A percentile compares a stretch with the other conserved stretches of the same genome.
Conservation (phyloP, 2,329 filamentous ascomycete species). For the Curvularia eragrostidis region DNA sequence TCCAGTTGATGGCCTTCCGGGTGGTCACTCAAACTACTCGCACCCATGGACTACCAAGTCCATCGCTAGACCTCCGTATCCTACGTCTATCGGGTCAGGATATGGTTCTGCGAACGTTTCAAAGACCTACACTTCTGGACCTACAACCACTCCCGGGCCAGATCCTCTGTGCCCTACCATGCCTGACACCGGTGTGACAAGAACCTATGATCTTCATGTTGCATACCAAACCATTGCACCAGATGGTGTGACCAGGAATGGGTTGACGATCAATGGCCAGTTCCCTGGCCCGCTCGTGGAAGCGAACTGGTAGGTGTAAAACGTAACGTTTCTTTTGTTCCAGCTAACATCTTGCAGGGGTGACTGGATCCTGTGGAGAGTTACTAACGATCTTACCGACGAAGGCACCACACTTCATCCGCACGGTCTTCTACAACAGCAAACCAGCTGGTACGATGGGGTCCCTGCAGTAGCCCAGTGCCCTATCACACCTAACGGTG, state of each 20-base stretch:
- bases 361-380: slow-evolving; percentile 37
- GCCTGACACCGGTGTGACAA: slow-evolving; percentile 44
- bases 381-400: slow-evolving; percentile 41
- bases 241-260: slow-evolving; percentile 39
- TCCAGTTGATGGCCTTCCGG: slow-evolving; percentile 27
- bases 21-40: slow-evolving; percentile 13
- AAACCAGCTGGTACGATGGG: slow-evolving; percentile 48
- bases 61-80: slow-evolving; percentile 11
- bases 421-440: slow-evolving; percentile 43
- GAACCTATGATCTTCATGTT: slow-evolving; percentile 37
- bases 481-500: slow-evolving; percentile 43
- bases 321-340: background rate
- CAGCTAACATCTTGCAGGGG: slow-evolving; percentile 28
- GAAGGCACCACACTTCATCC: slow-evolving; percentile 48
- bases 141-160: slow-evolving; percentile 17
- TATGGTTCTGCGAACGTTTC: slow-evolving; percentile 17
- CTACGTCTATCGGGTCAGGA: slow-evolving; percentile 14
- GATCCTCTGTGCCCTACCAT: slow-evolving; percentile 31
- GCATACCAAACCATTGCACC: slow-evolving; percentile 40
- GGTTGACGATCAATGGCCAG: slow-evolving; percentile 40
- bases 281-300: slow-evolving; percentile 45
- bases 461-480: slow-evolving; percentile 47
- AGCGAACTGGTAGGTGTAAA: slow-evolving; percentile 33
- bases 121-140: slow-evolving; percentile 4
- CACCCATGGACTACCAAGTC: background rate